phyloP scores from a whole-genome alignment of 179 eudicot species.

The Spinacia oleracea region DNA sequence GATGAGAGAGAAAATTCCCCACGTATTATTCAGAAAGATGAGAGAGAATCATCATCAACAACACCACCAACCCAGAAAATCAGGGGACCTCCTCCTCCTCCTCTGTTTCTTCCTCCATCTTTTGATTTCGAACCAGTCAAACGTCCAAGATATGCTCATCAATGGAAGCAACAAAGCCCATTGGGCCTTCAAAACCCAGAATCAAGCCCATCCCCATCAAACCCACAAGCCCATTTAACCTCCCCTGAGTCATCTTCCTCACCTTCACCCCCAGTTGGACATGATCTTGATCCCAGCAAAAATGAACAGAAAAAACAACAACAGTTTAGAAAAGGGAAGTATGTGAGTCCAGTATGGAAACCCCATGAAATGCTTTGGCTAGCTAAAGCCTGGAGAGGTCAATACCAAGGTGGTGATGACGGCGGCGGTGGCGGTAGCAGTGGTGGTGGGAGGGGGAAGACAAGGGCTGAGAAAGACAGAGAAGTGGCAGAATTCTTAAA shows the following conservation, averaged over 20 bases:
- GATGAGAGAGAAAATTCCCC: slow-evolving; percentile 33
- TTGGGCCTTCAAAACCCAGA: slow-evolving; percentile 26
- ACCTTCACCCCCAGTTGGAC: too few relatives aligned
- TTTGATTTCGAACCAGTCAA: slow-evolving; percentile 46
- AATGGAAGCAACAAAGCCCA: slow-evolving; percentile 26
- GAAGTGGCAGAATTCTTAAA: slow-evolving; percentile 69
- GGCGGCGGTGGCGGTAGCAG: slow-evolving; percentile 16
- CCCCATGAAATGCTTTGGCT: slow-evolving; percentile 84
- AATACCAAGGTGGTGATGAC: slow-evolving; percentile 44
- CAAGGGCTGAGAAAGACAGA: slow-evolving; percentile 71
- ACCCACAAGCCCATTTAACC: slow-evolving; percentile 38
- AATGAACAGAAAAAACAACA: slow-evolving; percentile 31
- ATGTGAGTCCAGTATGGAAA: slow-evolving; percentile 86
- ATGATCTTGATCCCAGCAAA: too few relatives aligned
- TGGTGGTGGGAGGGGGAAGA: slow-evolving; percentile 57
- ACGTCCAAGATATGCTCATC: slow-evolving; percentile 50
- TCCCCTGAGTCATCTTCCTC: slow-evolving; percentile 68
- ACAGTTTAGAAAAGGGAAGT: slow-evolving; percentile 72
- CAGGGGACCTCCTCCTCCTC: slow-evolving; percentile 24
- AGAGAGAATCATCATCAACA: slow-evolving; percentile 11
- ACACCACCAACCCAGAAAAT: slow-evolving; percentile 13
- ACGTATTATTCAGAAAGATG: slow-evolving; percentile 5
- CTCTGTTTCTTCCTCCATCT: slow-evolving; percentile 27
- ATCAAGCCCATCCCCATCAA: slow-evolving; percentile 44
- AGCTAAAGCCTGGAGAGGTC: slow-evolving; percentile 73